Conservation (phyloP, 139 green algal species). For the Asterochloris sp. region DNA sequence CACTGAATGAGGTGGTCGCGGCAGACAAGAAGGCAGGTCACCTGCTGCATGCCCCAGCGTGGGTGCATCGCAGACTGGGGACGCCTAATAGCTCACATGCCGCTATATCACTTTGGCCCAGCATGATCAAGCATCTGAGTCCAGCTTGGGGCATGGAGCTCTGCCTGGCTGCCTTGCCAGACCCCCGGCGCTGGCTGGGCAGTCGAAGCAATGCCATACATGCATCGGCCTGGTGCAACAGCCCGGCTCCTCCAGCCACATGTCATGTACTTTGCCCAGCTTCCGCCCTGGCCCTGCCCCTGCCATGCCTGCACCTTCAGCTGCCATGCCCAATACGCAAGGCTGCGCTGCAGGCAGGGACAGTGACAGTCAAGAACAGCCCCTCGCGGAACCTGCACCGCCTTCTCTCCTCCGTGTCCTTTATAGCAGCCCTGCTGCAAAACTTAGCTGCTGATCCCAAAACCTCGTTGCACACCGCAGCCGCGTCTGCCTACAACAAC, state of each 20-base stretch:
- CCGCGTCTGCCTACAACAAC: too few relatives aligned
- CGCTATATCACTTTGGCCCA: neutral
- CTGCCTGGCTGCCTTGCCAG: neutral
- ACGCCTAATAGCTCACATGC: neutral
- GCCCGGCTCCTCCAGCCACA: neutral
- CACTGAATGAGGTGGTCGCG: conserved; percentile 37
- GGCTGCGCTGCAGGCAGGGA: conserved; percentile 28
- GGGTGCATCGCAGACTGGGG: too few relatives aligned
- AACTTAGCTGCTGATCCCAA: too few relatives aligned
- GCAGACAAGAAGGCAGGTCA: conserved; percentile 38
- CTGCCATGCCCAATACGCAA: too few relatives aligned
- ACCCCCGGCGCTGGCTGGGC: neutral
- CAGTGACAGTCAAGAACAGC: conserved; percentile 59
- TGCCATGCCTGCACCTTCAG: neutral
- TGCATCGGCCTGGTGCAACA: neutral
- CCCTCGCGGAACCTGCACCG: conserved; percentile 19
- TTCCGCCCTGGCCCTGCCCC: neutral
- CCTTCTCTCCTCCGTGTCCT: too few relatives aligned
- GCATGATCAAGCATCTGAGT: neutral
- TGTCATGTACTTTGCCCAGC: neutral
- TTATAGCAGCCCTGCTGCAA: too few relatives aligned
- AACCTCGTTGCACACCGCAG: too few relatives aligned
- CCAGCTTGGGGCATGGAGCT: neutral
- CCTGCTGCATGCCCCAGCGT: neutral
- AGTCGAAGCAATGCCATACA: neutral